These are phyloP conservation scores for Silene latifolia DNA, from an alignment of 148 eudicot species.

Conservation along the genomic window DNA sequence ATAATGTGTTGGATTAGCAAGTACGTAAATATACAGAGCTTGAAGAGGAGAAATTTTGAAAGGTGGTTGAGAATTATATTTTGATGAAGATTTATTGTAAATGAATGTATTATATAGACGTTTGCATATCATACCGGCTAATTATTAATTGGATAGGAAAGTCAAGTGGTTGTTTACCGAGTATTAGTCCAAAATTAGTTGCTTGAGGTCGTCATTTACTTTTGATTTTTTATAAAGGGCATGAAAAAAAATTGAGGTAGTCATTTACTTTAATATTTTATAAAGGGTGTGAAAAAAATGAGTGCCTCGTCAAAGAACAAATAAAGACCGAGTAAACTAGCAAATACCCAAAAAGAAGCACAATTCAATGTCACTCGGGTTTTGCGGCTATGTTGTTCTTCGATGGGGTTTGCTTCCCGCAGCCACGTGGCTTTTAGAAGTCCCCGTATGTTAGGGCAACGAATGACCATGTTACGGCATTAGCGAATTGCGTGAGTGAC, in stretches of 20 bases:
- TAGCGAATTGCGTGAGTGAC: too few relatives aligned
- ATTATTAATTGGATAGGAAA: conserved; percentile 3
- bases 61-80: neutral
- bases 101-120: neutral
- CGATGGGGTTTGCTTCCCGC: too few relatives aligned
- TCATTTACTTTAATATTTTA: neutral
- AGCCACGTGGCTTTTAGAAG: too few relatives aligned
- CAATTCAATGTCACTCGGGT: too few relatives aligned
- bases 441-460: too few relatives aligned
- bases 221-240: too few relatives aligned
- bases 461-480: too few relatives aligned
- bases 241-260: too few relatives aligned
- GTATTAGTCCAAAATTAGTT: conserved; percentile 6
- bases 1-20: too few relatives aligned
- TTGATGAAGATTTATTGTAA: neutral
- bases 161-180: conserved; percentile 9
- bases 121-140: neutral
- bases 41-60: neutral
- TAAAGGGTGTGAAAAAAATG: neutral
- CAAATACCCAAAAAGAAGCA: neutral
- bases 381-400: too few relatives aligned
- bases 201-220: neutral
- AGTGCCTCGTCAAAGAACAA: conserved; percentile 1
- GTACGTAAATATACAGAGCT: too few relatives aligned
- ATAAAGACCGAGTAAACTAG: neutral